Conservation (phyloP, 2,329 filamentous ascomycete species). For the Apiospora kogelbergensis region DNA sequence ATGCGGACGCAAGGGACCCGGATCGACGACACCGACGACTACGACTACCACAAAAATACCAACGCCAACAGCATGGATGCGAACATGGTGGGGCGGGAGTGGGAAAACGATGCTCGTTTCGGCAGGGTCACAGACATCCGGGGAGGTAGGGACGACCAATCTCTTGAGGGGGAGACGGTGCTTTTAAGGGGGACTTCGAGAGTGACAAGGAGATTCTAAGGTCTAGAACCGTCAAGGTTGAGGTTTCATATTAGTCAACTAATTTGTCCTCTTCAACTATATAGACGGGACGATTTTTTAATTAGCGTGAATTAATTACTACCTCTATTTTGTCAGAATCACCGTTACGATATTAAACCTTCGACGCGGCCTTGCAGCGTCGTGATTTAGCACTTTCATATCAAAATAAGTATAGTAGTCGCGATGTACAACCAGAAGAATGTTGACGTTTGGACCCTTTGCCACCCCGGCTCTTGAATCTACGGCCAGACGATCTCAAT, state of each 20-base stretch:
- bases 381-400: too few relatives aligned
- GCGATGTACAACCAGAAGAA: background rate
- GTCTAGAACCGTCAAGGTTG: slow-evolving; percentile 7
- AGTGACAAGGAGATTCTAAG: slow-evolving; percentile 7
- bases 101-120: background rate
- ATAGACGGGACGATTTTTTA: too few relatives aligned
- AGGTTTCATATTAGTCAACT: background rate
- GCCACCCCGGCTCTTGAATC: background rate
- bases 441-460: too few relatives aligned
- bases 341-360: too few relatives aligned
- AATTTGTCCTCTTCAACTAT: too few relatives aligned
- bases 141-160: background rate
- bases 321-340: too few relatives aligned
- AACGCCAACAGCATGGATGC: too few relatives aligned
- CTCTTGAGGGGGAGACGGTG: background rate
- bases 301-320: too few relatives aligned
- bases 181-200: background rate
- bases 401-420: too few relatives aligned
- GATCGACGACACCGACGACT: background rate
- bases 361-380: too few relatives aligned
- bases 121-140: background rate
- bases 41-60: background rate
- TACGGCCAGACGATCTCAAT: background rate
- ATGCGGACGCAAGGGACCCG: slow-evolving; percentile 10
- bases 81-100: background rate